A percentile compares a stretch with the other conserved stretches of the same genome.
Evolutionary conservation across 352 stramenopile genomes (phyloP).

Genomic region (Phytophthora cactorum): DNA sequence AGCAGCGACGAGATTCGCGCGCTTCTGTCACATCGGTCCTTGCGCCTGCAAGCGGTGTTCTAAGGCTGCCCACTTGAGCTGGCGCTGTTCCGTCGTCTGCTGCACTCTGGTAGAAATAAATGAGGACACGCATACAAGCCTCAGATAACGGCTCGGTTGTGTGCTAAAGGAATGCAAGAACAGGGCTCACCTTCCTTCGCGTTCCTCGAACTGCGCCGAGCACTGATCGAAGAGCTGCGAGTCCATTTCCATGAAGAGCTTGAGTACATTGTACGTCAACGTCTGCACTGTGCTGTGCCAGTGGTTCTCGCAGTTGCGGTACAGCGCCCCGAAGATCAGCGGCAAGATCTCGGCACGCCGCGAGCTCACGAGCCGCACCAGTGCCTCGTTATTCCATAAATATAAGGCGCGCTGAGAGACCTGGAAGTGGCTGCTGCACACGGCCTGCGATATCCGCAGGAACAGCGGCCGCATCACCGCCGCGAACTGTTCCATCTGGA

Average conservation of each 20-base stretch:
- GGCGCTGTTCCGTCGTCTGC: slow-evolving; percentile 56
- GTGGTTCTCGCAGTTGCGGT: slow-evolving; percentile 92
- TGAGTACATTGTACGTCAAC: slow-evolving; percentile 84
- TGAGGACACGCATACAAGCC: slow-evolving; percentile 1
- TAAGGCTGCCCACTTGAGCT: slow-evolving; percentile 56
- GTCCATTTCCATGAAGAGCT: slow-evolving; percentile 89
- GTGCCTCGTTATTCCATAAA: slow-evolving; percentile 99
- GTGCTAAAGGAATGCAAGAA: slow-evolving; percentile 27
- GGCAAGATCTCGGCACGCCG: slow-evolving; percentile 93
- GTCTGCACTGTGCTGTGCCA: slow-evolving; percentile 95
- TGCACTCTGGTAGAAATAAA: slow-evolving; percentile 17
- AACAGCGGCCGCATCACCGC: slow-evolving; percentile 81
- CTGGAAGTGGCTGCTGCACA: slow-evolving; percentile 97
- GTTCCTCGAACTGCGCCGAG: slow-evolving; percentile 64
- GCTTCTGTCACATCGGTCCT: slow-evolving; percentile 30
- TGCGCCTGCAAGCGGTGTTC: slow-evolving; percentile 53
- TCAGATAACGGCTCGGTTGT: slow-evolving; percentile 6
- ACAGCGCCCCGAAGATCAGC: slow-evolving; percentile 94
- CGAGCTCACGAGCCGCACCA: slow-evolving; percentile 95
- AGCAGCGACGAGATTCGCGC: slow-evolving; percentile 5
- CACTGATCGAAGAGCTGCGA: slow-evolving; percentile 88
- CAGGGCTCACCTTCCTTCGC: slow-evolving; percentile 56
- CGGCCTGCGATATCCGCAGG: slow-evolving; percentile 78
- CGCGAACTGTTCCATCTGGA: slow-evolving; percentile 85
- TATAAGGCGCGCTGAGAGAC: slow-evolving; percentile 97